phyloP scores from a whole-genome alignment of 495 filamentous ascomycete genomes.

The Monascus purpureus region DNA sequence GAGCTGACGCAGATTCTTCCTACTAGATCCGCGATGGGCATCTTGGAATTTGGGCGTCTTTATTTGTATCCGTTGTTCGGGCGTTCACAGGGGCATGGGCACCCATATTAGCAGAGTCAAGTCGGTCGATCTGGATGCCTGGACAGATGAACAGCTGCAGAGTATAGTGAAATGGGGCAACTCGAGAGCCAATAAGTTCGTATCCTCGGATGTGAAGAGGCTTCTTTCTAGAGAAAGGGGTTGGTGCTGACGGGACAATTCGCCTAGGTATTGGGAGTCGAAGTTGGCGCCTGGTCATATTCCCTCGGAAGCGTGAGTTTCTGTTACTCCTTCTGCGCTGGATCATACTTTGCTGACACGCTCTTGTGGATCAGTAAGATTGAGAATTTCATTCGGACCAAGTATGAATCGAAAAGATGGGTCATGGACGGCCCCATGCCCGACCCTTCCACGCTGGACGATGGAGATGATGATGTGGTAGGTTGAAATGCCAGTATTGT shows the following conservation, averaged over 20 bases:
- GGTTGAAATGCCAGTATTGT: conserved; percentile 5
- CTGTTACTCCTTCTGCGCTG: conserved; percentile 1
- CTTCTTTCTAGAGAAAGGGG: conserved; percentile 3
- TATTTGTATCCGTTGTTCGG: conserved; percentile 93
- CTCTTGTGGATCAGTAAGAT: conserved; percentile 50
- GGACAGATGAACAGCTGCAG: conserved; percentile 95
- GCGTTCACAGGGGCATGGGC: conserved; percentile 96
- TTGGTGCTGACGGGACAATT: conserved; percentile 7
- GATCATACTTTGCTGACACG: conserved; percentile 6
- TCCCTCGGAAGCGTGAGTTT: conserved; percentile 74
- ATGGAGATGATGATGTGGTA: conserved; percentile 69
- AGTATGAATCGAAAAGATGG: conserved; percentile 97
- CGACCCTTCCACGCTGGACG: conserved; percentile 74
- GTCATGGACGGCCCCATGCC: conserved; percentile 94
- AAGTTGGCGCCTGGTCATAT: conserved; percentile 84
- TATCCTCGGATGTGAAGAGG: too few species aligned
- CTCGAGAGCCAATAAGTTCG: conserved; percentile 79
- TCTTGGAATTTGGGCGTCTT: conserved; percentile 96
- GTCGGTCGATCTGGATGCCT: conserved; percentile 91
- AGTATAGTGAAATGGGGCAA: conserved; percentile 93
- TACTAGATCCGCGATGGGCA: conserved; percentile 86
- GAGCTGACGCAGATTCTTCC: too few species aligned
- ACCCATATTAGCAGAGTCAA: conserved; percentile 97
- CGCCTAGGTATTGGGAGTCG: conserved; percentile 74
- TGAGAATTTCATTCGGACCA: conserved; percentile 97